Conservation (phyloP, 2,329 filamentous ascomycete genomes). For the Colletotrichum tropicale region DNA sequence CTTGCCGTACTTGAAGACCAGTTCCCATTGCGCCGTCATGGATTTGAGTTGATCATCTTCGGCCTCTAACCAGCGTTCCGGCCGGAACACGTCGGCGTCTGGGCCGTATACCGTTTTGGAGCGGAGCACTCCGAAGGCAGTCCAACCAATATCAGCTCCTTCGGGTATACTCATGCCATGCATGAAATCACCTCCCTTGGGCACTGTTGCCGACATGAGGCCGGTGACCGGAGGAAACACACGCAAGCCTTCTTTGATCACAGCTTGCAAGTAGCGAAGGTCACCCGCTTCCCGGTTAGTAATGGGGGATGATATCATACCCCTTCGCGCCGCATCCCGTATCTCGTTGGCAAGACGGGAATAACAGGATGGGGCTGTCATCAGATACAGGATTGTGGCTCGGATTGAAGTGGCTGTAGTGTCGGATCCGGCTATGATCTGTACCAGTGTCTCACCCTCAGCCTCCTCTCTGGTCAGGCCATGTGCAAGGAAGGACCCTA, state of each 20-base stretch:
- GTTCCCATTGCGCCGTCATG: slow-evolving; percentile 44
- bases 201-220: slow-evolving; percentile 36
- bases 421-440: slow-evolving; percentile 42
- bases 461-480: slow-evolving; percentile 34
- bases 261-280: slow-evolving; percentile 54
- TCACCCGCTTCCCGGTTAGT: slow-evolving; percentile 39
- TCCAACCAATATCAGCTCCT: slow-evolving; percentile 49
- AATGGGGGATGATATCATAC: slow-evolving; percentile 30
- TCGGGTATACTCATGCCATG: slow-evolving; percentile 46
- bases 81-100: slow-evolving; percentile 47
- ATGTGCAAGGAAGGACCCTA: slow-evolving; percentile 45
- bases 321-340: slow-evolving; percentile 31
- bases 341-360: slow-evolving; percentile 53
- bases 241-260: slow-evolving; percentile 53
- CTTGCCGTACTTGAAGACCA: slow-evolving; percentile 48
- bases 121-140: slow-evolving; percentile 43
- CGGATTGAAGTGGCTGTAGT: slow-evolving; percentile 43
- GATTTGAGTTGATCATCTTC: slow-evolving; percentile 31
- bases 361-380: slow-evolving; percentile 52
- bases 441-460: slow-evolving; percentile 34
- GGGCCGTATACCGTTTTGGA: slow-evolving; percentile 39
- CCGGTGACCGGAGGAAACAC: slow-evolving; percentile 48
- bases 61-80: slow-evolving; percentile 53
- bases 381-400: slow-evolving; percentile 54
- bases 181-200: slow-evolving; percentile 40